A percentile compares a stretch with the other conserved stretches of the same genome.
Evolutionary conservation across 331 rosid genomes (phyloP).

Genomic region (Phaseolus coccineus): DNA sequence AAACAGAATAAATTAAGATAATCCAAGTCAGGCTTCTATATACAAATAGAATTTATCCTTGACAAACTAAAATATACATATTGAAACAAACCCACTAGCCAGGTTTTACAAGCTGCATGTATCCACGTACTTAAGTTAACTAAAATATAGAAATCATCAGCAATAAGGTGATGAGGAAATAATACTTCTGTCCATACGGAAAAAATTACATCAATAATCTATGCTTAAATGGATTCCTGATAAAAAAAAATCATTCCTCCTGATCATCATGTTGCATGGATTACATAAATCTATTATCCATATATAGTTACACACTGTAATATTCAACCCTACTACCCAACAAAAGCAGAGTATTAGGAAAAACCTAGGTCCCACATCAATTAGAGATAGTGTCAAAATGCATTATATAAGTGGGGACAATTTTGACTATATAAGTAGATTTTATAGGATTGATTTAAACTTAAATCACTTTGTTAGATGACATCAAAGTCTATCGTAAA

Average conservation of each 20-base stretch:
- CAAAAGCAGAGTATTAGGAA: background rate
- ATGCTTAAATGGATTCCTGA: background rate
- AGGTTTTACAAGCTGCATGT: conserved; percentile 22
- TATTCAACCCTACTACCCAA: background rate
- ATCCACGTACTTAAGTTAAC: background rate
- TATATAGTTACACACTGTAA: background rate
- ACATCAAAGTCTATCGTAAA: too few relatives aligned
- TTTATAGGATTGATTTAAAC: too few relatives aligned
- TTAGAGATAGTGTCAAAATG: too few relatives aligned
- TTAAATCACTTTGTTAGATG: too few relatives aligned
- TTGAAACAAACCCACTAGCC: conserved; percentile 1
- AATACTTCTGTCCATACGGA: background rate
- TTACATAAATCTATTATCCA: background rate
- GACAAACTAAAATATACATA: background rate
- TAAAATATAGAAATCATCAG: background rate
- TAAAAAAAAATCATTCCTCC: background rate
- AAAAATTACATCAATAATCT: background rate
- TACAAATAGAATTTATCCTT: conserved; percentile 18
- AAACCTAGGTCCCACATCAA: too few relatives aligned
- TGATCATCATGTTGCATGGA: background rate
- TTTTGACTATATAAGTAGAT: too few relatives aligned
- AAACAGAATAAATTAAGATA: conserved; percentile 23
- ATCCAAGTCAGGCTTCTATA: background rate
- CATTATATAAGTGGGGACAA: too few relatives aligned
- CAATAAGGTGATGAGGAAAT: background rate